Evolutionary conservation across 2,329 filamentous ascomycete species (phyloP).

Genomic region (Alternaria arbusti): DNA sequence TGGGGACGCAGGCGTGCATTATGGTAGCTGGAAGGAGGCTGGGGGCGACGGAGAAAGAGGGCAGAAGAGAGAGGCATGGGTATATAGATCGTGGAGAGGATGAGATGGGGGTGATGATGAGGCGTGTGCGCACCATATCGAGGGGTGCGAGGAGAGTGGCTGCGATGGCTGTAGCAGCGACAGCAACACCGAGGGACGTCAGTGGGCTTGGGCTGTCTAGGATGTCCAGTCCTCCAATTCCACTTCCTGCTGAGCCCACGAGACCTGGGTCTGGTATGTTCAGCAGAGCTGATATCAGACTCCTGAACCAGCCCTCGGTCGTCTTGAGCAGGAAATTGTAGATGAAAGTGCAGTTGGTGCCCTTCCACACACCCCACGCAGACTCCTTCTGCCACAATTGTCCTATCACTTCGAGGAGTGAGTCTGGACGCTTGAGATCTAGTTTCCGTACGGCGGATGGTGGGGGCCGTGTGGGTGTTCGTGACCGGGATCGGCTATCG

Average conservation of each 20-base stretch:
- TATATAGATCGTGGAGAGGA: conserved; percentile 78
- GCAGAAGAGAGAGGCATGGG: conserved; percentile 76
- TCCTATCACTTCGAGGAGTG: conserved; percentile 82
- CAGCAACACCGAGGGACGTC: conserved; percentile 76
- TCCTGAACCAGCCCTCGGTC: conserved; percentile 89
- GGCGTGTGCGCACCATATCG: conserved; percentile 84
- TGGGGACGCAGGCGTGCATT: conserved; percentile 83
- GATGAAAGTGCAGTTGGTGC: conserved; percentile 88
- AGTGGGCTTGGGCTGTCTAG: conserved; percentile 82
- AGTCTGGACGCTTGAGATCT: conserved; percentile 74
- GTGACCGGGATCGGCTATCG: conserved; percentile 49
- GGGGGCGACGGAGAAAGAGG: conserved; percentile 71
- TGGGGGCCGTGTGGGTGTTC: conserved; percentile 48
- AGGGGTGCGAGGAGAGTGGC: conserved; percentile 84
- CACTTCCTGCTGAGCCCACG: conserved; percentile 50
- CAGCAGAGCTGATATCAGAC: conserved; percentile 86
- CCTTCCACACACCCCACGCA: conserved; percentile 92
- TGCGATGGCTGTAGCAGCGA: conserved; percentile 70
- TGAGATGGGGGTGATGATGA: conserved; percentile 83
- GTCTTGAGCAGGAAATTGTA: conserved; percentile 87
- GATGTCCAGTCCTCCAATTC: conserved; percentile 74
- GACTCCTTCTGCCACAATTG: conserved; percentile 91
- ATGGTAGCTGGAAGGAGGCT: conserved; percentile 81
- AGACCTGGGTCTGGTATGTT: conserved; percentile 84
- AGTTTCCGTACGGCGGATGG: conserved; percentile 65